Evolutionary conservation across 1,284 basidiomycete species (phyloP), one percentile per base, ranked within the genome.

Genomic region (Melampsora americana): DNA sequence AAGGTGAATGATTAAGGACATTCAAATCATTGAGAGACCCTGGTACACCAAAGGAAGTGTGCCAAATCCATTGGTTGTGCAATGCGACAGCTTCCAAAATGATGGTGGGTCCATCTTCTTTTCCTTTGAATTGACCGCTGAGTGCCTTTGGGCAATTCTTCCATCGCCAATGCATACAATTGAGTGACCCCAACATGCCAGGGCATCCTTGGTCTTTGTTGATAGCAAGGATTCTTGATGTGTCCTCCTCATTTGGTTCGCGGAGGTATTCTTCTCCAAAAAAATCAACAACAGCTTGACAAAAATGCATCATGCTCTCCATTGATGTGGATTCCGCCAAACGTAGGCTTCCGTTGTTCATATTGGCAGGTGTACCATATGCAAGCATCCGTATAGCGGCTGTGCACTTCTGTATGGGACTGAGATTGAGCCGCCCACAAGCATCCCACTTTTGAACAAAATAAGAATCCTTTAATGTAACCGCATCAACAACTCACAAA

Each of bases 91-190:
- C n/a, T n/a, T n/a, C n/a, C n/a, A n/a, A n/a, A n/a, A n/a, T n/a
- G n/a, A n/a, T n/a, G n/a, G n/a, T n/a, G n/a, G n/a, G n/a, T n/a
- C n/a, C n/a, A n/a, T n/a, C n/a, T n/a, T n/a, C n/a, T n/a, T n/a
- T n/a, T n/a, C n/a, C n/a, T n/a, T n/a, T n/a, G n/a, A n/a, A n/a
- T n/a, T n/a, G n/a, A n/a, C n/a, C n/a, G n/a, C n/a, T n/a, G n/a
- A n/a, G n/a, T n/a, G n/a, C n/a, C n/a, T n/a, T n/a, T n/a, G 53
- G 67, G n/a, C 50, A 69, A 48, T 70, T 70, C 23, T 70, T 70
- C 69, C 69, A 60, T 30, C 26, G 30, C 69, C 59, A 70, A 30
- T 70, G 59, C 69, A 56, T 69, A 9, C 67, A 50, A 35, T 56
- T 26, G 2, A 69, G 18, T 1, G 28, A 18, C 3, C 48, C 69